Conservation (phyloP, 495 filamentous ascomycete genomes). For the Podospora appendiculata region DNA sequence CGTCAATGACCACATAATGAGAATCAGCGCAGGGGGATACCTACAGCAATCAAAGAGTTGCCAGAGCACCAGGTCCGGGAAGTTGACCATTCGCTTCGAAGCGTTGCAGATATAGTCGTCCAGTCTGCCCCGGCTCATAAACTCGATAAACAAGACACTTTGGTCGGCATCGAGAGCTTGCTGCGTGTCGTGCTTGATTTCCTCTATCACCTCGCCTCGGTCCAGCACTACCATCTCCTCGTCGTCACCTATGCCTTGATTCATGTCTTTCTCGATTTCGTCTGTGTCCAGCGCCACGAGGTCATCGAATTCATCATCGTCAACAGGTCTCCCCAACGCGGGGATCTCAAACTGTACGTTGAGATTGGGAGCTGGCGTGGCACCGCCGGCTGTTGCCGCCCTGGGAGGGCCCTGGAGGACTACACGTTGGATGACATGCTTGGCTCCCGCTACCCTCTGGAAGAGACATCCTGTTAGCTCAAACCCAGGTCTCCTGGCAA, state of each 20-base stretch:
- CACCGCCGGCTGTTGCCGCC: too few relatives aligned
- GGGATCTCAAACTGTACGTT: too few relatives aligned
- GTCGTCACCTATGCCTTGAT: too few relatives aligned
- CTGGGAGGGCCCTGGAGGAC: too few relatives aligned
- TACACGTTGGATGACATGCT: too few relatives aligned
- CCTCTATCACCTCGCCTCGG: background rate
- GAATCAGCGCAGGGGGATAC: too few relatives aligned
- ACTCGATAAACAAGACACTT: slow-evolving; percentile 7
- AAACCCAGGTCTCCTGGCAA: too few relatives aligned
- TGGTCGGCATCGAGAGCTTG: background rate
- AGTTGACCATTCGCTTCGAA: background rate
- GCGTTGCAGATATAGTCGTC: slow-evolving; percentile 1
- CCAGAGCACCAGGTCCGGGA: slow-evolving; percentile 4
- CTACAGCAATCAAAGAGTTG: slow-evolving; percentile 4
- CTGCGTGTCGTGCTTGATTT: background rate
- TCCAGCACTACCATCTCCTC: background rate
- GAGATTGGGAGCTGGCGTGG: too few relatives aligned
- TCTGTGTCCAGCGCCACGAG: background rate
- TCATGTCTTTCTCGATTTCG: too few relatives aligned
- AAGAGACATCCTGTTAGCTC: too few relatives aligned
- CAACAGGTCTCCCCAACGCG: background rate
- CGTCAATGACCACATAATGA: too few relatives aligned
- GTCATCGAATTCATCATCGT: background rate
- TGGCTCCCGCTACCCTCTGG: too few relatives aligned
- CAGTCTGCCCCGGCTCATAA: slow-evolving; percentile 3